These are phyloP conservation scores for Vaccinium corymbosum DNA, from an alignment of 148 eudicot species.

Conservation along the genomic window DNA sequence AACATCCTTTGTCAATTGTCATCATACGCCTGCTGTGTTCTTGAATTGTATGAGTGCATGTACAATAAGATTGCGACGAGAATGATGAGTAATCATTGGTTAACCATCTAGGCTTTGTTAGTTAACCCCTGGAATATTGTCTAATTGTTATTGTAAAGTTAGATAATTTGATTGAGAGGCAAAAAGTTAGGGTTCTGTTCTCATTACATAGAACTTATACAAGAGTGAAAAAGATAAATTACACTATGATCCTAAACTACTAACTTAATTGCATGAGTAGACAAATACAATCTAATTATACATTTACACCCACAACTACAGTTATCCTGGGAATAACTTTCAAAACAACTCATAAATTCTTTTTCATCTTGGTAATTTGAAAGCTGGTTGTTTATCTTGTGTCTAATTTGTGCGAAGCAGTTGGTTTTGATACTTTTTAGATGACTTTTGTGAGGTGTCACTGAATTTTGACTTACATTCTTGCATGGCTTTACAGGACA, in stretches of 20 bases:
- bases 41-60: background rate
- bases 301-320: too few relatives aligned
- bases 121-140: background rate
- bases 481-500: conserved; percentile 40
- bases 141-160: too few relatives aligned
- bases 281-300: too few relatives aligned
- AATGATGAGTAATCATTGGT: background rate
- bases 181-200: too few relatives aligned
- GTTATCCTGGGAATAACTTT: background rate
- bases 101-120: background rate
- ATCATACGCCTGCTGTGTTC: background rate
- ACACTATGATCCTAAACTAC: too few relatives aligned
- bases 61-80: background rate
- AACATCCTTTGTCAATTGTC: background rate
- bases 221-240: too few relatives aligned
- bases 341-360: background rate
- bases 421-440: background rate
- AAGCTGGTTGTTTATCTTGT: background rate
- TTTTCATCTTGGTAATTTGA: background rate
- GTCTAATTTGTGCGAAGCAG: background rate
- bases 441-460: background rate
- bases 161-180: too few relatives aligned
- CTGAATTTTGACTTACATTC: conserved; percentile 6
- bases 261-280: too few relatives aligned
- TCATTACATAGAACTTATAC: too few relatives aligned